These are phyloP conservation scores for Citrus cavaleriei DNA, from an alignment of 345 rosid species.

Conservation along the genomic window DNA sequence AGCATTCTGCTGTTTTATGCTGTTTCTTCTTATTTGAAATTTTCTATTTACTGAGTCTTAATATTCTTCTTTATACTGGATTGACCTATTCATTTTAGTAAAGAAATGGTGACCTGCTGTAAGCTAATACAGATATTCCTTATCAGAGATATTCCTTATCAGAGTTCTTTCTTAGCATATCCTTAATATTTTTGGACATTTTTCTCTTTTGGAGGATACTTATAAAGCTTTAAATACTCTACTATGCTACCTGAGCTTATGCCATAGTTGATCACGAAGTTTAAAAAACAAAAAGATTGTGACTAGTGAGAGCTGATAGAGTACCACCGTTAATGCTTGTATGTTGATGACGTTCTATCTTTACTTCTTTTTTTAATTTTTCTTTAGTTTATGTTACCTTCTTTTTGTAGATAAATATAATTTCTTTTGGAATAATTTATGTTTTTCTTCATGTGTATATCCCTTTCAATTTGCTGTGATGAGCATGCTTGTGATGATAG, in stretches of 20 bases:
- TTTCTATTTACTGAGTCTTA: neutral
- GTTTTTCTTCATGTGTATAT: neutral
- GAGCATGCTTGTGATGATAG: neutral
- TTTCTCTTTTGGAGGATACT: constrained; percentile 5
- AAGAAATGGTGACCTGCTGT: constrained; percentile 1
- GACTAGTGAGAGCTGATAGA: neutral
- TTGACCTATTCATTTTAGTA: neutral
- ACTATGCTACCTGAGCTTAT: neutral
- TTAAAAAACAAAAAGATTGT: neutral
- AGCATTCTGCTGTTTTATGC: neutral
- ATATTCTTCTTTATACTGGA: neutral
- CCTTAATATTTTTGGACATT: neutral
- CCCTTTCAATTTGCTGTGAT: neutral
- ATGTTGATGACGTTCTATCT: neutral
- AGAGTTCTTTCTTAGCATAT: neutral
- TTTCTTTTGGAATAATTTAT: neutral
- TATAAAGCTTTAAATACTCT: neutral
- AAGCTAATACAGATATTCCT: neutral
- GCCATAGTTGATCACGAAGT: neutral
- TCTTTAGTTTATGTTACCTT: neutral
- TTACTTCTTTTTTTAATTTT: neutral
- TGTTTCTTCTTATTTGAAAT: neutral
- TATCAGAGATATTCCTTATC: neutral
- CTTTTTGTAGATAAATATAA: neutral
- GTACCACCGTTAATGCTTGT: neutral